Percentiles rank a stretch among this genome's conserved stretches.
phyloP scores from a whole-genome alignment of 768 basidiomycete species.

The Boletus barrowsii region DNA sequence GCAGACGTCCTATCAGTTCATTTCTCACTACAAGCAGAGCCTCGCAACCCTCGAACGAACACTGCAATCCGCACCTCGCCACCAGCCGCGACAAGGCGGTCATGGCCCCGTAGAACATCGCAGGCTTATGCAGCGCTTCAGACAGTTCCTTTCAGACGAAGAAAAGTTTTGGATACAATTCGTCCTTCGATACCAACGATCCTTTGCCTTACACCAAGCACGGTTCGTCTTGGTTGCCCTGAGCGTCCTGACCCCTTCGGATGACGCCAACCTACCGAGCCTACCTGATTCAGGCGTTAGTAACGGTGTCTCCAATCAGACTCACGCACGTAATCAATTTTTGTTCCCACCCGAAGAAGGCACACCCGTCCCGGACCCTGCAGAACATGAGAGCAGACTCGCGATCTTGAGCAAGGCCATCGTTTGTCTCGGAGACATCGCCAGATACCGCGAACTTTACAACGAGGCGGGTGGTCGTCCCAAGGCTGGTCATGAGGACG shows the following conservation, averaged over 20 bases:
- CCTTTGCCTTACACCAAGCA: conserved; percentile 69
- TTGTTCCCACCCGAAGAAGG: conserved; percentile 61
- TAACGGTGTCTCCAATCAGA: conserved; percentile 22
- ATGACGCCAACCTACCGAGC: conserved; percentile 32
- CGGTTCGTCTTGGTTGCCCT: conserved; percentile 54
- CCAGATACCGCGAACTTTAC: conserved; percentile 89
- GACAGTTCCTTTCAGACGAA: conserved; percentile 85
- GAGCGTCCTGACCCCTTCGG: conserved; percentile 45
- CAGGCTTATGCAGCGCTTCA: conserved; percentile 83
- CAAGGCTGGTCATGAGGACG: conserved; percentile 66
- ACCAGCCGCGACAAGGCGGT: conserved; percentile 37
- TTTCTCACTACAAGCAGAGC: conserved; percentile 75
- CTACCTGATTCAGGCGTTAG: conserved; percentile 19
- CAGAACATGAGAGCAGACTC: conserved; percentile 54
- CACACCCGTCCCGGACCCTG: conserved; percentile 36
- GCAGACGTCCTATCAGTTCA: conserved; percentile 86
- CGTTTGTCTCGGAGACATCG: conserved; percentile 91
- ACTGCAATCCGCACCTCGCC: conserved; percentile 41
- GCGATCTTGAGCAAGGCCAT: conserved; percentile 82
- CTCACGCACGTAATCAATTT: conserved; percentile 52
- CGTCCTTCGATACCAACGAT: conserved; percentile 67
- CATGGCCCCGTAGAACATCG: conserved; percentile 77
- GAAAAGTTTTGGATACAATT: conserved; percentile 90
- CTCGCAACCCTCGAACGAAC: conserved; percentile 64
- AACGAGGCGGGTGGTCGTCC: conserved; percentile 67